phyloP scores from a whole-genome alignment of 2,329 filamentous ascomycete genomes.

The Domatiomyces catenatus region DNA sequence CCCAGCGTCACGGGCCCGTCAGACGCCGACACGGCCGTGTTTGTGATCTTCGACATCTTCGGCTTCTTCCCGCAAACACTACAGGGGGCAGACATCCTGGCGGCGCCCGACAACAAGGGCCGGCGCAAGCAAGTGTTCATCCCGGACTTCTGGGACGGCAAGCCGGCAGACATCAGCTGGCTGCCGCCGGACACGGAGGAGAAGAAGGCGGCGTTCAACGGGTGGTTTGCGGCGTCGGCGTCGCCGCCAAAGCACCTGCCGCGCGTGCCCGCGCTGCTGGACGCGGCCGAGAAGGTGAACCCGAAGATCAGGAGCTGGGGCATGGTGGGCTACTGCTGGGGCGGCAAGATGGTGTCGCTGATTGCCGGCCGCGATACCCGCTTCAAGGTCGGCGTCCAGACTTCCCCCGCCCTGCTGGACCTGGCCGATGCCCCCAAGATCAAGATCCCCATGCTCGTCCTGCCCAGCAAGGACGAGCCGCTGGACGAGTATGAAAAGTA shows the following conservation, averaged over 20 bases:
- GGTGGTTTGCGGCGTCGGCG: constrained; percentile 43
- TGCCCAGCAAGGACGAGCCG: constrained; percentile 43
- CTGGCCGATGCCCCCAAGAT: constrained; percentile 40
- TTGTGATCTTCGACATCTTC: constrained; percentile 42
- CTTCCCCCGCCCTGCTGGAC: constrained; percentile 47
- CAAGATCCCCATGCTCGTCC: constrained; percentile 41
- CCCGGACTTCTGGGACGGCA: constrained; percentile 77
- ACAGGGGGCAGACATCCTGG: constrained; percentile 49
- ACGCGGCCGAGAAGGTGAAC: constrained; percentile 36
- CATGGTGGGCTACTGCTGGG: constrained; percentile 47
- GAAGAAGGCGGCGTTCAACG: constrained; percentile 42
- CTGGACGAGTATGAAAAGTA: constrained; percentile 32
- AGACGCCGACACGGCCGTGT: constrained; percentile 40
- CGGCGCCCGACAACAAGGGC: constrained; percentile 50
- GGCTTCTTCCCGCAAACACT: constrained; percentile 49
- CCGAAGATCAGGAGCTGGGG: constrained; percentile 39
- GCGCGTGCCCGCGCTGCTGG: constrained; percentile 39
- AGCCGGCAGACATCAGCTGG: constrained; percentile 48
- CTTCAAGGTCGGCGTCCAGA: constrained; percentile 43
- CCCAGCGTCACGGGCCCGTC: constrained; percentile 43
- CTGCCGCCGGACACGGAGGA: constrained; percentile 46
- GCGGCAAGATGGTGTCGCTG: constrained; percentile 38
- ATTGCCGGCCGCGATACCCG: constrained; percentile 34
- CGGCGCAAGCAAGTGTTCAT: constrained; percentile 72
- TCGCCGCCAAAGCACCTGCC: constrained; percentile 43